phyloP scores from a whole-genome alignment of 805 yeast species.

The Candida dajiaensis region DNA sequence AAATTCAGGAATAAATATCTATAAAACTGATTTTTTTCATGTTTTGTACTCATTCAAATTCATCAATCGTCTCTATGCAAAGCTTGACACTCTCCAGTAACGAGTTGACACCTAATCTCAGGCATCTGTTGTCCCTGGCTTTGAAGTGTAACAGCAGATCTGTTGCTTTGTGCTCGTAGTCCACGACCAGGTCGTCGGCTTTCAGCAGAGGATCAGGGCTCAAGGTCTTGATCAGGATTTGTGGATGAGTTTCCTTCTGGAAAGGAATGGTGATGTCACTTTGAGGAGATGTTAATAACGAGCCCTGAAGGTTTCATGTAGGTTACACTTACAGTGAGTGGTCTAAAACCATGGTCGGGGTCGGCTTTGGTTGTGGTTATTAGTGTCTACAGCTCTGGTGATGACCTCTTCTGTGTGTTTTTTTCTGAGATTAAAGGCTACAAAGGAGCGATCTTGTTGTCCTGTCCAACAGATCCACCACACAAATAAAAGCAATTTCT shows the following conservation, averaged over 20 bases:
- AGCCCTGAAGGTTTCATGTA: neutral
- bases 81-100: constrained; percentile 73
- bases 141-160: constrained; percentile 42
- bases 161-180: constrained; percentile 30
- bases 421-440: no score
- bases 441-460: no score
- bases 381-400: neutral
- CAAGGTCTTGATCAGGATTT: constrained; percentile 52
- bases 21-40: no score
- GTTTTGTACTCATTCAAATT: constrained; percentile 36
- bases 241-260: constrained; percentile 40
- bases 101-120: constrained; percentile 81
- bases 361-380: neutral
- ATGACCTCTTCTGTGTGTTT: no score
- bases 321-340: neutral
- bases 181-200: constrained; percentile 54
- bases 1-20: no score
- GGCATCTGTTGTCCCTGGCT: constrained; percentile 65
- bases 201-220: constrained; percentile 78
- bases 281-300: neutral
- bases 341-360: neutral
- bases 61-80: constrained; percentile 74
- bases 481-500: no score
- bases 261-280: neutral
- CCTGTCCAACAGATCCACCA: no score